phyloP scores from a whole-genome alignment of 306 rosid species.

The Cucumis cinereus region DNA sequence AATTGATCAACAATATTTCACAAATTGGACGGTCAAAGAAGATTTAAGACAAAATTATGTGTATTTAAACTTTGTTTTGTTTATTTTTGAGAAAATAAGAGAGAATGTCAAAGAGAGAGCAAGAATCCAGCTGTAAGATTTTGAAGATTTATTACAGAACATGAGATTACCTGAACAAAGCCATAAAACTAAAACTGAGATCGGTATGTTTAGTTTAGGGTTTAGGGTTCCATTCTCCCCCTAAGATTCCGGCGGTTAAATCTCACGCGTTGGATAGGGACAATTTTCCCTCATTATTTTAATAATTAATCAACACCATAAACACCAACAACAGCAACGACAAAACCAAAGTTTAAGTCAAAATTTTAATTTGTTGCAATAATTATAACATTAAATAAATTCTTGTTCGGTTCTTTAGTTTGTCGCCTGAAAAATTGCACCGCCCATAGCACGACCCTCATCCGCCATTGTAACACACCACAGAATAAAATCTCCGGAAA shows the following conservation, averaged over 20 bases:
- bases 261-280: slow-evolving; percentile 2
- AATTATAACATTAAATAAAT: not conserved
- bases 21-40: not conserved
- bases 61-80: not conserved
- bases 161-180: slow-evolving; percentile 14
- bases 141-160: slow-evolving; percentile 1
- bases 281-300: not conserved
- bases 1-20: too few relatives aligned
- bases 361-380: not conserved
- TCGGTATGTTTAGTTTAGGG: not conserved
- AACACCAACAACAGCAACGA: not conserved
- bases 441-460: not conserved
- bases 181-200: not conserved
- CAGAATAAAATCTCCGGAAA: not conserved
- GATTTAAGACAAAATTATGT: not conserved
- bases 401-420: not conserved
- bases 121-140: slow-evolving; percentile 11
- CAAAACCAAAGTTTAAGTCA: not conserved
- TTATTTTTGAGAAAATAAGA: not conserved
- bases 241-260: slow-evolving; percentile 13
- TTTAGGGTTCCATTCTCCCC: not conserved
- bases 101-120: not conserved
- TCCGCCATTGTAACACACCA: not conserved
- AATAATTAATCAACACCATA: not conserved
- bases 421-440: not conserved